phyloP scores from a whole-genome alignment of 768 basidiomycete genomes.

The Russula olivacea region DNA sequence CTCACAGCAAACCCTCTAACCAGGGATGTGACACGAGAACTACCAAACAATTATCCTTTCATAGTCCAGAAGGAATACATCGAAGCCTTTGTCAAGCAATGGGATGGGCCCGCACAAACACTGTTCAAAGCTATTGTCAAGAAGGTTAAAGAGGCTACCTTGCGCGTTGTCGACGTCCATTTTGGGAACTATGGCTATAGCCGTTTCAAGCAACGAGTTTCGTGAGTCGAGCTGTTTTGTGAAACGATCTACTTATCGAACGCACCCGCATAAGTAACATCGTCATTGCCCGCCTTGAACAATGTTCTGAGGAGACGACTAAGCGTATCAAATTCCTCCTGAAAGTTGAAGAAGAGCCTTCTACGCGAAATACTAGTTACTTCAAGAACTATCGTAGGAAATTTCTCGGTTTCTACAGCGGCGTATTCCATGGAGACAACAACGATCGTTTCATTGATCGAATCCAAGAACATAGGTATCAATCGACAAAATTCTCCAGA shows the following conservation, averaged over 20 bases:
- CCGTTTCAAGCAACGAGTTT: constrained; percentile 43
- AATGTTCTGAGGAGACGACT: background rate
- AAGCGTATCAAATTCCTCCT: background rate
- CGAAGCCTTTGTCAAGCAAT: constrained; percentile 38
- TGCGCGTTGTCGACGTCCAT: constrained; percentile 40
- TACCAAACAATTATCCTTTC: constrained; percentile 63
- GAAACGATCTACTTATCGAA: background rate
- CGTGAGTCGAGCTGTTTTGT: constrained; percentile 31
- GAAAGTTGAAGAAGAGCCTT: background rate
- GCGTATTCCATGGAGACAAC: background rate
- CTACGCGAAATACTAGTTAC: background rate
- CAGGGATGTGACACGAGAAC: constrained; percentile 65
- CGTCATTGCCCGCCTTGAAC: background rate
- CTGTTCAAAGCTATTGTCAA: constrained; percentile 41
- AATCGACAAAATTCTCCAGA: background rate
- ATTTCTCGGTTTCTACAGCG: constrained; percentile 4
- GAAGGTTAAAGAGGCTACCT: constrained; percentile 38
- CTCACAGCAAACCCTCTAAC: background rate
- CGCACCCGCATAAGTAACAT: background rate
- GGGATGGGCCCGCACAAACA: constrained; percentile 41
- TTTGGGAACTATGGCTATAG: constrained; percentile 52
- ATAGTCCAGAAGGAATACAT: constrained; percentile 52
- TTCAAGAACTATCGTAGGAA: constrained; percentile 14
- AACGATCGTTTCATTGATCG: background rate
- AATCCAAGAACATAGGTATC: background rate